These are phyloP conservation scores for Anthoceros angustus DNA, from an alignment of 225 moss, liverwort and hornwort species.

Conservation along the genomic window DNA sequence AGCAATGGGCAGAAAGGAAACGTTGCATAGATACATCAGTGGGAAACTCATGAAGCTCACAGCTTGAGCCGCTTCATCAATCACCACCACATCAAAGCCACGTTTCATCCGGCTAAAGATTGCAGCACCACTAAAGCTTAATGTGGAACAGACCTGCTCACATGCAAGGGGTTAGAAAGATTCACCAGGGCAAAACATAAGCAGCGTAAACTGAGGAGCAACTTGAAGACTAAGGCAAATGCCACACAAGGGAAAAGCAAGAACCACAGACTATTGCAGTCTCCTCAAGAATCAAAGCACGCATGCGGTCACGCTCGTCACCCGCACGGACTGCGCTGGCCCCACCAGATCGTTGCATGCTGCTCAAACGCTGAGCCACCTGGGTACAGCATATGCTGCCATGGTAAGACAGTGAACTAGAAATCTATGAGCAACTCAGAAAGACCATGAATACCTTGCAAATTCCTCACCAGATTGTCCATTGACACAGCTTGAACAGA, in stretches of 20 bases:
- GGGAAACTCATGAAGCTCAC: conserved; percentile 25
- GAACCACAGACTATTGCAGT: conserved; percentile 78
- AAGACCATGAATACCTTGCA: neutral
- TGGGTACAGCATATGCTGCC: conserved; percentile 6
- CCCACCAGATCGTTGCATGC: conserved; percentile 78
- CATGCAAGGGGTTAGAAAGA: neutral
- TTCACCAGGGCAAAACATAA: neutral
- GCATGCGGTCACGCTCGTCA: conserved; percentile 87
- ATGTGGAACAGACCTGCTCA: conserved; percentile 82
- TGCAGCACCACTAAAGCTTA: conserved; percentile 97
- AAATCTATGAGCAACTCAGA: neutral
- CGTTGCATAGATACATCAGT: neutral
- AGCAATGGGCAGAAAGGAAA: conserved; percentile 6
- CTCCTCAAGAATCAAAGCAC: conserved; percentile 92
- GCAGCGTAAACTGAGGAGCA: neutral
- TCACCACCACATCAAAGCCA: conserved; percentile 97
- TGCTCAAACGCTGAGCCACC: conserved; percentile 81
- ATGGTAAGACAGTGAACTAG: neutral
- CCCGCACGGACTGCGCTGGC: conserved; percentile 61
- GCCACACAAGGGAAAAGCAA: conserved; percentile 9
- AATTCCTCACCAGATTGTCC: conserved; percentile 71
- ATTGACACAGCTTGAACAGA: conserved; percentile 86
- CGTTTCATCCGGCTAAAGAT: conserved; percentile 96
- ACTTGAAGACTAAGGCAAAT: too few species aligned
- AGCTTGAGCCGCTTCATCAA: conserved; percentile 99